Conservation (phyloP, 2,329 filamentous ascomycete genomes). For the Clarireedia hainanense region DNA sequence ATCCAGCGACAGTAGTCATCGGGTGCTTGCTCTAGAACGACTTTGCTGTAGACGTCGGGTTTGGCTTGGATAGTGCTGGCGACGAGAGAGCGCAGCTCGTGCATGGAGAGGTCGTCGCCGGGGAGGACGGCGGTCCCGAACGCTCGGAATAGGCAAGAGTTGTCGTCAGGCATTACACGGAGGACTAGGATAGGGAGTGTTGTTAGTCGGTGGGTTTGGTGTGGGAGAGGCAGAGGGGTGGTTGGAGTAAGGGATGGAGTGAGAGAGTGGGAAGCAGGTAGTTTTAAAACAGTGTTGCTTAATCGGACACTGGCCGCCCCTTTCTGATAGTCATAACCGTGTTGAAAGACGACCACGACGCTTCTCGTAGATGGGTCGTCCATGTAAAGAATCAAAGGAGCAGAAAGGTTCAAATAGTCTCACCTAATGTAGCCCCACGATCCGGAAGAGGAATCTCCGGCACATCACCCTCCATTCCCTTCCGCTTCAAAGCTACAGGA, state of each 20-base stretch:
- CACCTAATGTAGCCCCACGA: slow-evolving; percentile 45
- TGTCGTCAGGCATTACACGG: slow-evolving; percentile 94
- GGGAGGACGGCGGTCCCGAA: slow-evolving; percentile 70
- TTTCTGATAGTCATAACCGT: no score
- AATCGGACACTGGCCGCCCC: no score
- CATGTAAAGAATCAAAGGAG: slow-evolving; percentile 16
- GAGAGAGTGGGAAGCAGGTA: no score
- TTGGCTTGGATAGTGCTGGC: slow-evolving; percentile 71
- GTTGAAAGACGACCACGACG: no score
- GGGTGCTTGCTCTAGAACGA: slow-evolving; percentile 63
- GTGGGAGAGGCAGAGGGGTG: no score
- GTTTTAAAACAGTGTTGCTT: no score
- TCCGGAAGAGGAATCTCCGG: slow-evolving; percentile 36
- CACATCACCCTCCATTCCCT: slow-evolving; percentile 26
- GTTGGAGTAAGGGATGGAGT: no score
- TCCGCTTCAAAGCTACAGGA: slow-evolving; percentile 23
- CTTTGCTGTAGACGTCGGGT: slow-evolving; percentile 64
- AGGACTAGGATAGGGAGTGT: slow-evolving; percentile 46
- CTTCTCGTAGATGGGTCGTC: no score
- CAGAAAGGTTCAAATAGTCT: slow-evolving; percentile 27
- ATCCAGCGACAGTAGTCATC: slow-evolving; percentile 78
- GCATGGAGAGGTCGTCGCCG: slow-evolving; percentile 55
- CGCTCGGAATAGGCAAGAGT: slow-evolving; percentile 88
- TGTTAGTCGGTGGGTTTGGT: neutral
- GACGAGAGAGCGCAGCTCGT: slow-evolving; percentile 67